A percentile compares a stretch with the other conserved stretches of the same genome.
These are phyloP conservation scores for Colletotrichum acutatum DNA, from an alignment of 2,329 filamentous ascomycete species.

Conservation along the genomic window DNA sequence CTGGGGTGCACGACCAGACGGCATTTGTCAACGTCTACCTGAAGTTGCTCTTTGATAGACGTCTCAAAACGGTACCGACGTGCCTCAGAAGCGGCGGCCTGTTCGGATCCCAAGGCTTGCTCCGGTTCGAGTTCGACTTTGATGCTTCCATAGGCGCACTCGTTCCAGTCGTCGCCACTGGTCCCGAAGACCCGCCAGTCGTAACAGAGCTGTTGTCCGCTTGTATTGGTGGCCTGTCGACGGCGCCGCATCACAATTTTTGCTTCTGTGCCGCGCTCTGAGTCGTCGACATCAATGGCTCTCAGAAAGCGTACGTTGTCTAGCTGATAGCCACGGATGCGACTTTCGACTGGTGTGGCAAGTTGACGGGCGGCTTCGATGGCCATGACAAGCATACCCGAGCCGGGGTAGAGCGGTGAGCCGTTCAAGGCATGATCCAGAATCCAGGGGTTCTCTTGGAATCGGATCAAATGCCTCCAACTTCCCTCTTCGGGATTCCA, in stretches of 20 bases:
- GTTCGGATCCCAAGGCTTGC: not conserved
- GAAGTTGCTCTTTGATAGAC: not conserved
- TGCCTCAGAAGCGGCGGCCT: not conserved
- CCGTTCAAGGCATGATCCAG: slow-evolving; percentile 58
- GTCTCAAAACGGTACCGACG: not conserved
- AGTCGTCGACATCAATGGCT: slow-evolving; percentile 4
- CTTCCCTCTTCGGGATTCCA: slow-evolving; percentile 55
- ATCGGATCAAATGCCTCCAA: slow-evolving; percentile 60
- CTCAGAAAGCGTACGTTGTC: slow-evolving; percentile 7
- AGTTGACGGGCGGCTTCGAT: slow-evolving; percentile 57
- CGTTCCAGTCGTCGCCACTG: slow-evolving; percentile 11
- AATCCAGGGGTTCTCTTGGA: slow-evolving; percentile 63
- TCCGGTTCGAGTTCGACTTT: slow-evolving; percentile 11
- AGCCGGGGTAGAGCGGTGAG: slow-evolving; percentile 60
- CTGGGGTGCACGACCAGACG: not conserved
- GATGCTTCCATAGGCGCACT: slow-evolving; percentile 18
- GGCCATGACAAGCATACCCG: slow-evolving; percentile 61
- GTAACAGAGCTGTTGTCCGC: slow-evolving; percentile 9
- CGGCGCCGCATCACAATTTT: slow-evolving; percentile 28
- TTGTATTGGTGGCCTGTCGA: slow-evolving; percentile 16
- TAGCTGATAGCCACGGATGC: slow-evolving; percentile 3
- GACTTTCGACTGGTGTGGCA: slow-evolving; percentile 8
- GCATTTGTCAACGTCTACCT: not conserved
- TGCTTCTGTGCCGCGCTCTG: slow-evolving; percentile 14
- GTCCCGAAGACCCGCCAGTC: slow-evolving; percentile 12